Evolutionary conservation across 202 grass and related monocot species (phyloP).

Genomic region (Carex sylvatica): DNA sequence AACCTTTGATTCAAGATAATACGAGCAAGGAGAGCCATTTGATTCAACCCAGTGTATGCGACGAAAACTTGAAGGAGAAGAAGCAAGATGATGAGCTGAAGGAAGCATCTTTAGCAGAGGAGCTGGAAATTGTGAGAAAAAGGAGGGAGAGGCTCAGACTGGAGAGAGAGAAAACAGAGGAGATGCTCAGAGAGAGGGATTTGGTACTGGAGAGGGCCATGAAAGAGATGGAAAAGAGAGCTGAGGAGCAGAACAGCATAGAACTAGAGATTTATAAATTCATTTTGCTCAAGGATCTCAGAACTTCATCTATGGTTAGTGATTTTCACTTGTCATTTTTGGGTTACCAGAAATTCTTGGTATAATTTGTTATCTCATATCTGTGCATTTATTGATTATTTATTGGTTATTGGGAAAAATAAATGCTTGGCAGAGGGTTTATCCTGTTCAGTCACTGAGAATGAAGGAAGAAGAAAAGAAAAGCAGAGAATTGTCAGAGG

Average conservation of each 20-base stretch:
- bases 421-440: slow-evolving; percentile 28
- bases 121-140: slow-evolving; percentile 54
- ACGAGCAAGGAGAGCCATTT: background rate
- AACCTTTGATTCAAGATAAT: slow-evolving; percentile 38
- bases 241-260: slow-evolving; percentile 40
- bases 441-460: slow-evolving; percentile 52
- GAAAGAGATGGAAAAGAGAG: slow-evolving; percentile 44
- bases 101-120: slow-evolving; percentile 68
- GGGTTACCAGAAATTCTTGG: background rate
- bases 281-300: slow-evolving; percentile 46
- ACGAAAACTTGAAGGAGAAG: background rate
- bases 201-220: slow-evolving; percentile 34
- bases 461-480: slow-evolving; percentile 52
- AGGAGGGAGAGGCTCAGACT: slow-evolving; percentile 44
- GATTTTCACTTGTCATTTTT: background rate
- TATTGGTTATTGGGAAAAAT: background rate
- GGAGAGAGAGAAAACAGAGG: slow-evolving; percentile 42
- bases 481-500: slow-evolving; percentile 27
- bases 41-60: slow-evolving; percentile 8
- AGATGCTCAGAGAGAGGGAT: slow-evolving; percentile 23
- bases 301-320: slow-evolving; percentile 12
- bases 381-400: background rate
- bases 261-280: slow-evolving; percentile 54
- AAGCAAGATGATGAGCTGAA: background rate
- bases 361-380: background rate